These are phyloP conservation scores for Leptosphaerulina australis DNA, from an alignment of 2,329 filamentous ascomycete species.

Conservation along the genomic window DNA sequence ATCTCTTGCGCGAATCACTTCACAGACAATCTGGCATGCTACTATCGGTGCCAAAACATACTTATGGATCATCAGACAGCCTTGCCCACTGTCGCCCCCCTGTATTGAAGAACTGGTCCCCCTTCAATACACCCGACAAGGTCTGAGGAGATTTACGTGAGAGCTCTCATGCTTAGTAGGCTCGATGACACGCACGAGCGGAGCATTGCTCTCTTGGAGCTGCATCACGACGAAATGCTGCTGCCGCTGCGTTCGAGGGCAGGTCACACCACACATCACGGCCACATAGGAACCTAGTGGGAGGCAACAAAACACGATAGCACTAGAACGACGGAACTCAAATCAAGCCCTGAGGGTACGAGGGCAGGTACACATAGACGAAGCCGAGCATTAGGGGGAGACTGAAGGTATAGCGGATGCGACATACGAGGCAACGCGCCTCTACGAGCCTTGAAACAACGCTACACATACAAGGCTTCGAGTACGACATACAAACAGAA, in stretches of 20 bases:
- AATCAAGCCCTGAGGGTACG: slow-evolving; percentile 10
- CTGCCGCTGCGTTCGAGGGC: slow-evolving; percentile 8
- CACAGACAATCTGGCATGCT: not conserved
- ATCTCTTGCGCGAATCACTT: not conserved
- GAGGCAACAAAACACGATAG: slow-evolving; percentile 5
- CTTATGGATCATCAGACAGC: slow-evolving; percentile 14
- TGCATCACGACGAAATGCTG: slow-evolving; percentile 5
- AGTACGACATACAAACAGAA: too few relatives aligned
- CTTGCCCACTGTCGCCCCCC: slow-evolving; percentile 8
- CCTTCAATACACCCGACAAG: slow-evolving; percentile 6
- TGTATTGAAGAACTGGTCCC: slow-evolving; percentile 3
- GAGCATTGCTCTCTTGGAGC: slow-evolving; percentile 12
- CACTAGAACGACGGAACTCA: slow-evolving; percentile 3
- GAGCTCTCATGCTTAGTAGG: slow-evolving; percentile 12
- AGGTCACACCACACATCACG: slow-evolving; percentile 14
- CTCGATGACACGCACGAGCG: slow-evolving; percentile 4
- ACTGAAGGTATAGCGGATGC: slow-evolving; percentile 23
- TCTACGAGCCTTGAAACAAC: slow-evolving; percentile 24
- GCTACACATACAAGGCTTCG: slow-evolving; percentile 1
- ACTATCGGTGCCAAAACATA: slow-evolving; percentile 12
- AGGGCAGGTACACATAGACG: slow-evolving; percentile 12
- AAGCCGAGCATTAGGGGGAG: slow-evolving; percentile 21
- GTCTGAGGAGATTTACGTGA: slow-evolving; percentile 30
- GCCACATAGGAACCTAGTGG: slow-evolving; percentile 12
- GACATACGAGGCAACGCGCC: slow-evolving; percentile 20